These are phyloP conservation scores for Eucalyptus erythrocorys DNA, from an alignment of 345 rosid genomes.

Conservation along the genomic window DNA sequence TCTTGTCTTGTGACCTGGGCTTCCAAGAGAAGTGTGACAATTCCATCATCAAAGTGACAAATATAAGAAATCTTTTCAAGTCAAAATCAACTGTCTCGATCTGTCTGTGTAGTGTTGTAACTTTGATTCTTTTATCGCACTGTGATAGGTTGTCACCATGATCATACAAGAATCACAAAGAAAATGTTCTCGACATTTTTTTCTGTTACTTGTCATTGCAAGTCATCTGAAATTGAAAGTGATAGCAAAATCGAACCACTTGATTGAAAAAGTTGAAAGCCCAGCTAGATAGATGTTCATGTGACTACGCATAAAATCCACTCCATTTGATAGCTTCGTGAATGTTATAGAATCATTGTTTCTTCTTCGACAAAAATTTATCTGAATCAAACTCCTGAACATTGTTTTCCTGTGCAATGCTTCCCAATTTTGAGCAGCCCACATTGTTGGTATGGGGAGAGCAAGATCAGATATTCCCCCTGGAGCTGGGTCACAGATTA, in stretches of 20 bases:
- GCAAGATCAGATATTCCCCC: constrained; percentile 67
- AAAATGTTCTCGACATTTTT: not conserved
- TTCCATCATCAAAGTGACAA: not conserved
- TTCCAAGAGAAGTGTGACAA: not conserved
- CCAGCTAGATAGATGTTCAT: not conserved
- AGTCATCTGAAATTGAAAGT: not conserved
- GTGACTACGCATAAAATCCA: not conserved
- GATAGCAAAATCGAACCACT: not conserved
- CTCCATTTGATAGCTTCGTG: accelerated
- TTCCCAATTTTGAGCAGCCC: constrained; percentile 24
- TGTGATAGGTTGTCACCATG: not conserved
- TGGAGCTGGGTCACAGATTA: constrained; percentile 68
- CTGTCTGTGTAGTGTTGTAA: not conserved
- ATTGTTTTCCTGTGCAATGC: not conserved
- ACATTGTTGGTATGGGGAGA: constrained; percentile 74
- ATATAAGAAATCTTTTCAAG: not conserved
- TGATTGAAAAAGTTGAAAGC: accelerated
- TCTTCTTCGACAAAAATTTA: not conserved
- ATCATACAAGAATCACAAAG: not conserved
- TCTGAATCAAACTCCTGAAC: not conserved
- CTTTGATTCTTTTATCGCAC: not conserved
- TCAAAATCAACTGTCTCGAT: not conserved
- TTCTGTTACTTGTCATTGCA: not conserved
- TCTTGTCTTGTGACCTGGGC: not conserved
- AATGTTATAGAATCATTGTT: not conserved